Evolutionary conservation across 805 yeast species (phyloP), one percentile per base, ranked within the genome.

Genomic region (Scheffersomyces spartinae): DNA sequence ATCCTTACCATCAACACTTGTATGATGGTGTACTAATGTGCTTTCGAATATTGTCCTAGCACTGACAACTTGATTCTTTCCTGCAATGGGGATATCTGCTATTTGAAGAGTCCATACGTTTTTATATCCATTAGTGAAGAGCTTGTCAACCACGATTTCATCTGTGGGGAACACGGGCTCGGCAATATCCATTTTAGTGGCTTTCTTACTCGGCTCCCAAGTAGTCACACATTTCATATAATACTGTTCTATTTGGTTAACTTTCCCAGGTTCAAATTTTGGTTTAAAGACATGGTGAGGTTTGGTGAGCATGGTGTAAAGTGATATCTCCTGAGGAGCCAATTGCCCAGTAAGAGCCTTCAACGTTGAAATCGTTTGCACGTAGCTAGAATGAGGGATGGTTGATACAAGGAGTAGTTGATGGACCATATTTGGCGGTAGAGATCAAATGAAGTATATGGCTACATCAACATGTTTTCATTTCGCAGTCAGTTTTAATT

Each of bases 21-120:
- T 50, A 39, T 69, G 74, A 29, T 68, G 61, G 36, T 64, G 64
- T 3, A 58, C 62, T 8, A 71, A 42, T 1, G 74, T 68, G 24
- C 72, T 59, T 41, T 77, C 84, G 32, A 76, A 61, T 8, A 82
- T 64, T 10, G 81, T 68, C 45, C 84, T 64, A 3, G 61, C 64
- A 27, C 93, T 31, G 68, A 71, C 13, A 64, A 66, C 28, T 67
- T 75, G 46, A 68, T 65, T 40, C 68, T 64, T 51, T 3, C 88
- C 88, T 7, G 83, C 86, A 5, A 75, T 69, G 2, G 91, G 91
- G 8, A 81, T 75, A 48, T 81, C 93, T 4, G 71, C 57, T 14
- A 74, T 58, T 36, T 71, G 79, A 6, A 80, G 40, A 1, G 75
- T 64, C 88, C 86, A 80, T 20, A 50, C 16, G 9, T 20, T 52